Evolutionary conservation across 2,329 filamentous ascomycete species (phyloP).

Genomic region (Pyrenophora tritici-repentis): DNA sequence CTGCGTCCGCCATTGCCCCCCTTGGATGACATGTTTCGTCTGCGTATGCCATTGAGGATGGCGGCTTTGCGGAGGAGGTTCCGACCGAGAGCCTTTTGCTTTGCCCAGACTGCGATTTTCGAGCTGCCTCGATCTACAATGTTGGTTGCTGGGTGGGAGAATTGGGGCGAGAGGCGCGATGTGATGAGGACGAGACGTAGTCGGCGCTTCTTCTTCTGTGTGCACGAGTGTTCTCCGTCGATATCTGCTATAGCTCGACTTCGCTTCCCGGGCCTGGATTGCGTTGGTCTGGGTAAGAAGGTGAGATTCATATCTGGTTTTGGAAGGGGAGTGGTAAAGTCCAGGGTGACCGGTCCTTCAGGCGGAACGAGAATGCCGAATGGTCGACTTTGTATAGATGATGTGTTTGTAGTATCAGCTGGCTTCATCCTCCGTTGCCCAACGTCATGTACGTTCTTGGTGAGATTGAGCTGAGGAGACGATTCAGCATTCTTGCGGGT

Average conservation of each 20-base stretch:
- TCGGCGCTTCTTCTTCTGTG: slow-evolving; percentile 68
- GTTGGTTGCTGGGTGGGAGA: slow-evolving; percentile 70
- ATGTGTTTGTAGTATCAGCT: slow-evolving; percentile 16
- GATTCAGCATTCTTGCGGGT: slow-evolving; percentile 38
- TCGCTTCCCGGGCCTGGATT: slow-evolving; percentile 54
- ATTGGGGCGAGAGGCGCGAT: slow-evolving; percentile 71
- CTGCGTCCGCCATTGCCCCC: slow-evolving; percentile 20
- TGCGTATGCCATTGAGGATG: slow-evolving; percentile 65
- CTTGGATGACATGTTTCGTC: slow-evolving; percentile 40
- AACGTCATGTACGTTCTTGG: slow-evolving; percentile 36
- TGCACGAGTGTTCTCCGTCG: slow-evolving; percentile 58
- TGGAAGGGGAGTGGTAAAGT: slow-evolving; percentile 36
- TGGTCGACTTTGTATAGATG: slow-evolving; percentile 12
- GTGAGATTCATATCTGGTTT: slow-evolving; percentile 38
- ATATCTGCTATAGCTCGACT: slow-evolving; percentile 61
- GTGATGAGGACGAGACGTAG: slow-evolving; percentile 67
- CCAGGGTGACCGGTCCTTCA: slow-evolving; percentile 31
- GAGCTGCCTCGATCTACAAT: slow-evolving; percentile 66
- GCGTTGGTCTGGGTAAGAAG: slow-evolving; percentile 38
- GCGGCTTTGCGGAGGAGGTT: slow-evolving; percentile 68
- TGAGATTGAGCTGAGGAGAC: slow-evolving; percentile 19
- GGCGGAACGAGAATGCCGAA: slow-evolving; percentile 17
- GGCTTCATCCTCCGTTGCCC: slow-evolving; percentile 40
- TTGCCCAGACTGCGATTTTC: slow-evolving; percentile 54
- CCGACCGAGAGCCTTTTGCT: slow-evolving; percentile 53